phyloP scores from a whole-genome alignment of 768 basidiomycete species.

The Lanmaoa rubissima region DNA sequence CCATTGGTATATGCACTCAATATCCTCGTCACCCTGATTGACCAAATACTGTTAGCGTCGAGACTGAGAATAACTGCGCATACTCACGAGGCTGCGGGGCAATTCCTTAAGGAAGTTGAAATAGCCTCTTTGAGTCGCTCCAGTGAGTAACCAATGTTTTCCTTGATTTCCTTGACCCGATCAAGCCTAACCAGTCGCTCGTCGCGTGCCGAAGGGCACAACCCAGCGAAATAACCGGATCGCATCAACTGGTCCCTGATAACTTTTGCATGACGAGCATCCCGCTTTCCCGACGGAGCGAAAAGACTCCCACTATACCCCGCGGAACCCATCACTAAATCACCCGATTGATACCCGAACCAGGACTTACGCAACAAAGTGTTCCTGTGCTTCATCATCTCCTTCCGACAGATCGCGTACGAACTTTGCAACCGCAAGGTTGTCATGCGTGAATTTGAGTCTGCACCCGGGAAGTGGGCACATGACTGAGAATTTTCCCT shows the following conservation, averaged over 20 bases:
- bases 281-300: constrained; percentile 24
- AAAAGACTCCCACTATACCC: constrained; percentile 36
- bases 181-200: constrained; percentile 29
- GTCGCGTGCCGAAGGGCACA: background rate
- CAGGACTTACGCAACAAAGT: constrained; percentile 38
- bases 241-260: constrained; percentile 29
- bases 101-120: constrained; percentile 14
- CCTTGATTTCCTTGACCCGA: constrained; percentile 24
- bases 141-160: constrained; percentile 27
- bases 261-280: constrained; percentile 26
- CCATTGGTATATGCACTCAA: constrained; percentile 52
- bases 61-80: background rate
- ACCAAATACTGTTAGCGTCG: background rate
- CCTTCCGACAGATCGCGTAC: constrained; percentile 37
- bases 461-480: constrained; percentile 42
- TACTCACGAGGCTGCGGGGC: constrained; percentile 26
- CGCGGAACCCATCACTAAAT: background rate
- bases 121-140: constrained; percentile 23
- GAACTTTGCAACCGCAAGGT: constrained; percentile 43
- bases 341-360: background rate
- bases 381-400: constrained; percentile 17
- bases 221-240: constrained; percentile 20
- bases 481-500: constrained; percentile 36
- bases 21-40: constrained; percentile 39
- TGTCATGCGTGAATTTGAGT: constrained; percentile 40